A percentile compares a stretch with the other conserved stretches of the same genome.
phyloP scores from a whole-genome alignment of 2,329 filamentous ascomycete genomes.

The Diaporthe amygdali region DNA sequence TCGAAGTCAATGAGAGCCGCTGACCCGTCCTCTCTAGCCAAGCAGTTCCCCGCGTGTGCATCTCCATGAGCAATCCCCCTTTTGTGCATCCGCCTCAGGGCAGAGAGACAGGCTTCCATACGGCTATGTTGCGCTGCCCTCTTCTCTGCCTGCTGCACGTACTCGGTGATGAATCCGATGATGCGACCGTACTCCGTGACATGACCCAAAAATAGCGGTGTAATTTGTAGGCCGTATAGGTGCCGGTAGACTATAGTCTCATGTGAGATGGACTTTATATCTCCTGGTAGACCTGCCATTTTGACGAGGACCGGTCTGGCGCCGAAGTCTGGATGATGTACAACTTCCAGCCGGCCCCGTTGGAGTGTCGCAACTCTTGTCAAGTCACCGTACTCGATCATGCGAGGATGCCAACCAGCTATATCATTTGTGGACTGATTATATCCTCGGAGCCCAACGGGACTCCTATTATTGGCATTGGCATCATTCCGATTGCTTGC shows the following conservation, averaged over 20 bases:
- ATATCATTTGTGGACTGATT: too few relatives aligned
- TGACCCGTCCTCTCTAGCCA: slow-evolving; percentile 19
- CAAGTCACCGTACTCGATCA: slow-evolving; percentile 15
- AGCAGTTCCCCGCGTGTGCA: slow-evolving; percentile 28
- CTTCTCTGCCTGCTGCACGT: background rate
- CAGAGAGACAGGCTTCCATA: slow-evolving; percentile 14
- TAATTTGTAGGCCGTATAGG: slow-evolving; percentile 3
- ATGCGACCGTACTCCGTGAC: background rate
- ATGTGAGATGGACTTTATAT: background rate
- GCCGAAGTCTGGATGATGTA: slow-evolving; percentile 19
- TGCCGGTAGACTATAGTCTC: slow-evolving; percentile 22
- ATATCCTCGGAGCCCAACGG: background rate
- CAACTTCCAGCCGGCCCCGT: slow-evolving; percentile 22
- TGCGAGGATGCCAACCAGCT: slow-evolving; percentile 12
- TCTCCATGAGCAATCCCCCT: slow-evolving; percentile 25
- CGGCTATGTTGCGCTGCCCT: fast-evolving
- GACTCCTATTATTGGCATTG: too few relatives aligned
- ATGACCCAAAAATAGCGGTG: slow-evolving; percentile 25
- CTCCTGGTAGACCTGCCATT: background rate
- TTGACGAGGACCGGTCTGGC: slow-evolving; percentile 18
- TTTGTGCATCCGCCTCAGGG: slow-evolving; percentile 23
- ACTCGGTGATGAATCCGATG: slow-evolving; percentile 26
- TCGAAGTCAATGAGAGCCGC: slow-evolving; percentile 29
- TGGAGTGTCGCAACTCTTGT: slow-evolving; percentile 12
- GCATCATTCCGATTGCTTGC: background rate